Percentiles rank a stretch among this genome's conserved stretches.
These are phyloP conservation scores for Aspergillus ochraceoroseus DNA, from an alignment of 2,329 filamentous ascomycete genomes.

Conservation along the genomic window DNA sequence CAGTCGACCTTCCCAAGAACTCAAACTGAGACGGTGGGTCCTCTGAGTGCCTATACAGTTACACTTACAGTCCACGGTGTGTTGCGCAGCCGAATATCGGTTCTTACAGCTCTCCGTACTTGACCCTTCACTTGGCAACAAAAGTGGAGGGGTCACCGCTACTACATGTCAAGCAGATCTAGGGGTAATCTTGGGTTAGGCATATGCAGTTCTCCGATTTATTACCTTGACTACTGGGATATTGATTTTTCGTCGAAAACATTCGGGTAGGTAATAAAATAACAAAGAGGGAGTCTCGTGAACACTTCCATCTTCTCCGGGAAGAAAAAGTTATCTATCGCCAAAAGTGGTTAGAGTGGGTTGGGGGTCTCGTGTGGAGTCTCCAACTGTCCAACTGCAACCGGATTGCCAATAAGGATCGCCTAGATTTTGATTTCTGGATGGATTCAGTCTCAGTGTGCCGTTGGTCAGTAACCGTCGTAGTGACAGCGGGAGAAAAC, in stretches of 20 bases:
- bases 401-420: slow-evolving; percentile 15
- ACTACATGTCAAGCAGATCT: too few species aligned
- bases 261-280: too few species aligned
- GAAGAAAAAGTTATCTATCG: too few species aligned
- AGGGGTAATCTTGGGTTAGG: too few species aligned
- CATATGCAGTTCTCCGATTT: slow-evolving; percentile 1
- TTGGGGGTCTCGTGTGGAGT: slow-evolving; percentile 7
- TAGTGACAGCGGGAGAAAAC: neutral
- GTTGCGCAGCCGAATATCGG: neutral
- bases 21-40: slow-evolving; percentile 6
- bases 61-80: too few species aligned
- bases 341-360: slow-evolving; percentile 7
- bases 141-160: too few species aligned
- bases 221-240: too few species aligned
- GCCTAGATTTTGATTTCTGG: slow-evolving; percentile 10
- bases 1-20: neutral
- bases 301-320: slow-evolving; percentile 14
- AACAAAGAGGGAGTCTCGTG: slow-evolving; percentile 20
- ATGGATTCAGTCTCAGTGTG: slow-evolving; percentile 8
- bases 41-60: neutral
- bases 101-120: too few species aligned
- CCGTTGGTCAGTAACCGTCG: slow-evolving; percentile 8
- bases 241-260: too few species aligned
- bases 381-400: slow-evolving; percentile 4
- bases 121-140: too few species aligned